Evolutionary conservation across 805 yeast species (phyloP), one percentile per base, ranked within the genome.

Genomic region (Cyberlindnera maritima): DNA sequence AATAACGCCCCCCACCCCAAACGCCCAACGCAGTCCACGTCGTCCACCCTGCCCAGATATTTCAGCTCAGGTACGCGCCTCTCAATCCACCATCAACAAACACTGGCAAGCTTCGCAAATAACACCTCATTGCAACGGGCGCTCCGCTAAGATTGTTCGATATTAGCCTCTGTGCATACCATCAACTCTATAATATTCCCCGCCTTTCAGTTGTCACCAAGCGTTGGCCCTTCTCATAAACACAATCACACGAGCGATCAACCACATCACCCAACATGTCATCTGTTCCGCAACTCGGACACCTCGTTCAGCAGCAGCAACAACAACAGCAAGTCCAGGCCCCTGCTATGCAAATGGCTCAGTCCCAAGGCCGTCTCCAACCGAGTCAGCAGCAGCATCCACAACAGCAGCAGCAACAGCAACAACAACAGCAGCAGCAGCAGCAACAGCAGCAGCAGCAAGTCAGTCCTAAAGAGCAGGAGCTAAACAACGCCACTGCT

Each of bases 401-500:
- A 15, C 44, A 41, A 18, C 43, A 15, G 11, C 48, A 35, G 36
- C 49, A 46, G 36, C 43, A 29, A 18, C 48, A 39, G 36, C 33
- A 19, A 19, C 46, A 37, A 20, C 41, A 26, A 35, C 35, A 31
- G 17, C 46, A 42, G 46, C 35, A 15, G 19, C 47, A 44, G 28
- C 43, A 34, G 40, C 38, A 25, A 34, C 31, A 43, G 38, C 44
- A 19, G 31, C 35, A 39, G 13, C 46, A 36, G 23, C 66, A 58
- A 47, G 46, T 62, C 39, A 72, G 64, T 29, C 68, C 61, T 48
- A 59, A 58, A 46, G 60, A 59, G 20, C 60, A 55, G 39, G 62
- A 59, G 21, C 62, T 61, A 63, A 73, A 63, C 36, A 69, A 65
- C 52, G 82, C 88, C 41, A 83, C 88, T 20, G 82, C 88, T 1